phyloP scores from a whole-genome alignment of 805 yeast genomes.

The Crinitomyces ghanaensis region DNA sequence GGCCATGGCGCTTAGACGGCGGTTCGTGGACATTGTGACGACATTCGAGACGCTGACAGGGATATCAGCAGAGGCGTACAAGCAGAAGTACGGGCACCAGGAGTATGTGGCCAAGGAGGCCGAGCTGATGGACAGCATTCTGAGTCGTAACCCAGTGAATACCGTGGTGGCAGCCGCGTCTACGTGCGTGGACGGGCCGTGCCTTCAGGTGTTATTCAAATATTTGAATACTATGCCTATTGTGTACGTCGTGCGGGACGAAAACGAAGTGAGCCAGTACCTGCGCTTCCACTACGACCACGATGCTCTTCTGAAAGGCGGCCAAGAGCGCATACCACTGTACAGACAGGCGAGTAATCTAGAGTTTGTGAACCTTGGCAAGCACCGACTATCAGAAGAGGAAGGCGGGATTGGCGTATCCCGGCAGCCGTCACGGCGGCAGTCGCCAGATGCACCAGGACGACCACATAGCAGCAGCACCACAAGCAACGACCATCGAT shows the following conservation, averaged over 20 bases:
- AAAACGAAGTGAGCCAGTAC: constrained; percentile 3
- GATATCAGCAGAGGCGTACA: constrained; percentile 4
- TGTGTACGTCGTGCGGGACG: constrained; percentile 2
- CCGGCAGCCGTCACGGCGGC: too few species aligned
- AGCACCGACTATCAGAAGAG: too few species aligned
- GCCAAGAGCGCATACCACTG: background rate
- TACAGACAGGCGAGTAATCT: constrained; percentile 5
- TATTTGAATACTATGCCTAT: constrained; percentile 3
- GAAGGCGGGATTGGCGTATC: too few species aligned
- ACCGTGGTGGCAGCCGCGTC: constrained; percentile 6
- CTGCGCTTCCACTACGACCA: constrained; percentile 2
- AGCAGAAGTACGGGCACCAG: constrained; percentile 4
- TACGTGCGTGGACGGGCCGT: constrained; percentile 5
- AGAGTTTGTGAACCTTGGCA: constrained; percentile 8
- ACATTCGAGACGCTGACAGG: constrained; percentile 8
- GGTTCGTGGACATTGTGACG: constrained; percentile 6
- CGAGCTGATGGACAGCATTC: constrained; percentile 4
- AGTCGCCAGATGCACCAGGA: too few species aligned
- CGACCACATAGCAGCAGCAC: too few species aligned
- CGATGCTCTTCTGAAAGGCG: constrained; percentile 1
- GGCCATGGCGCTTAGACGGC: constrained; percentile 8
- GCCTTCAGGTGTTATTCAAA: constrained; percentile 1
- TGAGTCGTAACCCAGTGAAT: constrained; percentile 3
- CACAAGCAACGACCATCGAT: too few species aligned
- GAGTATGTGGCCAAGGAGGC: constrained; percentile 4